phyloP scores from a whole-genome alignment of 2,329 filamentous ascomycete species.

The Fusarium verrucosum region DNA sequence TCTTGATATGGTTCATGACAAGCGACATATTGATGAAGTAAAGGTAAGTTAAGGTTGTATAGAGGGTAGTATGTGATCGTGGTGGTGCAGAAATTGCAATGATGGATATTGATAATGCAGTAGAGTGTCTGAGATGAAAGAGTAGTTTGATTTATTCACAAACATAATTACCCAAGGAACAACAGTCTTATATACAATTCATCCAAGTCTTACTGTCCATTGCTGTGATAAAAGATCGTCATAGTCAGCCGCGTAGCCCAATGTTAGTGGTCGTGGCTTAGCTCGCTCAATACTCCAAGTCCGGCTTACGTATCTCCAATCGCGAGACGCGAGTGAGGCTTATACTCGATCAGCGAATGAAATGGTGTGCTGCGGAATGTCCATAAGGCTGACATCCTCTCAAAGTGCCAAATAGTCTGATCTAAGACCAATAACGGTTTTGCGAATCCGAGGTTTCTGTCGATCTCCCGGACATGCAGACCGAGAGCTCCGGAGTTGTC shows the following conservation, averaged over 20 bases:
- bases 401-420: neutral
- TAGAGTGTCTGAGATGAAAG: neutral
- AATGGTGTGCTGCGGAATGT: slow-evolving; percentile 7
- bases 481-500: too few relatives aligned
- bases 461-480: neutral
- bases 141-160: neutral
- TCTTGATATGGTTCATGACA: slow-evolving; percentile 8
- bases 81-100: neutral
- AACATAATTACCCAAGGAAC: neutral
- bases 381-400: slow-evolving; percentile 1
- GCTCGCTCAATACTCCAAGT: slow-evolving; percentile 7
- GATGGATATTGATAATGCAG: neutral
- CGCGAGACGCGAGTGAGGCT: neutral
- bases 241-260: neutral
- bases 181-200: slow-evolving; percentile 12
- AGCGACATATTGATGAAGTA: neutral
- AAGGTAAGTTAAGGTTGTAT: neutral
- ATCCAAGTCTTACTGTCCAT: neutral
- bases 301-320: neutral
- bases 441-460: neutral
- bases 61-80: neutral
- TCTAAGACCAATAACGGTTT: neutral
- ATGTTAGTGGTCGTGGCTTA: slow-evolving; percentile 13
- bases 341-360: neutral
- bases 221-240: neutral